phyloP scores from a whole-genome alignment of 805 yeast genomes.

The Saccharomycopsis sp. region DNA sequence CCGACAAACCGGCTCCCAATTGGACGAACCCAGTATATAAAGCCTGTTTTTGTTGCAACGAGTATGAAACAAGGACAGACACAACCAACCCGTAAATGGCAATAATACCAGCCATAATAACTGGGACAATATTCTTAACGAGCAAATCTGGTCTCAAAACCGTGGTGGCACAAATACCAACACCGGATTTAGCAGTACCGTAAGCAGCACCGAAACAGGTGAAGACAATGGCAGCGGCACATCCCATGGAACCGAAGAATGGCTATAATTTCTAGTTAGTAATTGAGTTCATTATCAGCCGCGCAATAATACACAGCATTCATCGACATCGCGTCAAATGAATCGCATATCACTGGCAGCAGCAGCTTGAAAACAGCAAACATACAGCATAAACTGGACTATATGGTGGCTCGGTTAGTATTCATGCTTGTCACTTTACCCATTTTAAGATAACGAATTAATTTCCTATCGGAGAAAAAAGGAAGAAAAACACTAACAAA shows the following conservation, averaged over 20 bases:
- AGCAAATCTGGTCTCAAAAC: constrained; percentile 95
- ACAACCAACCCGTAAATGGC: constrained; percentile 98
- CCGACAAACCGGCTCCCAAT: constrained; percentile 96
- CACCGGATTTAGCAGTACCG: constrained; percentile 99
- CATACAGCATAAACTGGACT: constrained; percentile 69
- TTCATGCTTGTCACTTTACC: background rate
- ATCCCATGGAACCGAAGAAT: constrained; percentile 98
- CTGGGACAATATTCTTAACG: constrained; percentile 92
- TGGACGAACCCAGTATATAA: constrained; percentile 96
- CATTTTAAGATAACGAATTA: background rate
- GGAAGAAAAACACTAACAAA: background rate
- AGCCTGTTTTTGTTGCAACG: constrained; percentile 85
- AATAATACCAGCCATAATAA: constrained; percentile 99
- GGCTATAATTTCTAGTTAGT: constrained; percentile 46
- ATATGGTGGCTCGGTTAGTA: constrained; percentile 5
- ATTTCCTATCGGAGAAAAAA: background rate
- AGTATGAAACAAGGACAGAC: constrained; percentile 87
- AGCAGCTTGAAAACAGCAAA: constrained; percentile 5
- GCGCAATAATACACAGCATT: background rate
- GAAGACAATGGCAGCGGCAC: constrained; percentile 98
- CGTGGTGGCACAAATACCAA: constrained; percentile 98
- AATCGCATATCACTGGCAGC: background rate
- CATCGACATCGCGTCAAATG: no score
- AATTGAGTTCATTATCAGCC: background rate
- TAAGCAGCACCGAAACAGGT: constrained; percentile 98